These are phyloP conservation scores for Chytriomyces sp. DNA, from an alignment of 192 early-diverging fungal genomes.

Conservation along the genomic window DNA sequence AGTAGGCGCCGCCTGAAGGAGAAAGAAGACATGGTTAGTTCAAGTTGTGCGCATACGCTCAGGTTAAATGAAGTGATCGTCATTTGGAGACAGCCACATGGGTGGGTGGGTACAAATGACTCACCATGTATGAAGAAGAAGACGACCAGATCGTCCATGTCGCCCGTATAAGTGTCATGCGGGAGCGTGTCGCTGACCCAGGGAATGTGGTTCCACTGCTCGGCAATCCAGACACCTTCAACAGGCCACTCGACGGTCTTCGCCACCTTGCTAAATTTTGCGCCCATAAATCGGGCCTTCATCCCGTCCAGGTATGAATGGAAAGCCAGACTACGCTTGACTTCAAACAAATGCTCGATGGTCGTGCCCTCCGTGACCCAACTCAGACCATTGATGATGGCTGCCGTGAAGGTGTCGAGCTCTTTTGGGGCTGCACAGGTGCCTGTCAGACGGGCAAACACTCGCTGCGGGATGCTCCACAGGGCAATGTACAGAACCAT, in stretches of 20 bases:
- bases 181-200: neutral
- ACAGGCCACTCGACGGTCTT: neutral
- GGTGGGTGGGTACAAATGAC: neutral
- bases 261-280: neutral
- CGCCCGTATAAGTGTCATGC: neutral
- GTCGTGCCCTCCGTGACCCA: neutral
- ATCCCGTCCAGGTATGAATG: neutral
- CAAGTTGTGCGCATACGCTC: too few relatives aligned
- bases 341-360: neutral
- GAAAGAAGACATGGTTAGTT: neutral
- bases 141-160: neutral
- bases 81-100: too few relatives aligned
- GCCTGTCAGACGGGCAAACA: neutral
- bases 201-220: slow-evolving; percentile 4
- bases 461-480: neutral
- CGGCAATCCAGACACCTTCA: slow-evolving; percentile 16
- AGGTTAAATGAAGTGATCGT: too few relatives aligned
- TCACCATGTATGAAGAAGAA: slow-evolving; percentile 4
- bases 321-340: neutral
- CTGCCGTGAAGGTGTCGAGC: neutral
- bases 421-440: neutral
- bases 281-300: neutral
- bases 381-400: neutral
- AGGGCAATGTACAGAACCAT: neutral
- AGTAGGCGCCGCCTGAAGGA: slow-evolving; percentile 11